A percentile compares a stretch with the other conserved stretches of the same genome.
Evolutionary conservation across 306 rosid genomes (phyloP).

Genomic region (Sechiopsis laciniata): DNA sequence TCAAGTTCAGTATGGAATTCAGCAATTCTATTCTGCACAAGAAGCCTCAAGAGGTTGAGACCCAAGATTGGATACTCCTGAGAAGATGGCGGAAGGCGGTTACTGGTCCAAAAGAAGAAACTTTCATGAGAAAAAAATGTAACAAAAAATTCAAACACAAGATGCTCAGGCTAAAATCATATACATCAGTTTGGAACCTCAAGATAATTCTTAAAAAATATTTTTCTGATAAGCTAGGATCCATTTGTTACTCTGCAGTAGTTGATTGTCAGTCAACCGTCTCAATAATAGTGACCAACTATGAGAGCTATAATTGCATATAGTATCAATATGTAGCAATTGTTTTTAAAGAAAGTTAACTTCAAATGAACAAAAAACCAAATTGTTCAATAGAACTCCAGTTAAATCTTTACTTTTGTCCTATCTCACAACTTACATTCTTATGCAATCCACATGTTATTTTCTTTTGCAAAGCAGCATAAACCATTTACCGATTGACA

Average conservation of each 20-base stretch:
- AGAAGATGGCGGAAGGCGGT: conserved; percentile 66
- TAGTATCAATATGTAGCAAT: too few relatives aligned
- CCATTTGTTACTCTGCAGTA: conserved; percentile 5
- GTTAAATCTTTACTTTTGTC: neutral
- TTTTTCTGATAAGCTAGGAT: neutral
- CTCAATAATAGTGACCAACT: too few relatives aligned
- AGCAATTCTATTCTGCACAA: conserved; percentile 95
- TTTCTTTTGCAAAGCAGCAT: neutral
- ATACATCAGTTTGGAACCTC: neutral
- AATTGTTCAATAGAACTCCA: conserved; percentile 6
- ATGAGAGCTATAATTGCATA: too few relatives aligned
- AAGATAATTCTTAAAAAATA: neutral
- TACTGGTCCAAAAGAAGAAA: conserved; percentile 41
- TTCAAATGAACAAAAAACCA: neutral
- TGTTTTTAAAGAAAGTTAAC: neutral
- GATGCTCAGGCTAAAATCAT: neutral
- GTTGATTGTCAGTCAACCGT: neutral
- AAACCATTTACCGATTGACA: neutral
- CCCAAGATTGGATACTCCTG: conserved; percentile 91
- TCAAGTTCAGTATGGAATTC: conserved; percentile 97
- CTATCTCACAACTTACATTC: neutral
- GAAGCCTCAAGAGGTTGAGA: conserved; percentile 91
- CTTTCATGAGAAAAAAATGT: neutral
- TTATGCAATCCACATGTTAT: too few relatives aligned
- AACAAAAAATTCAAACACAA: neutral